Percentiles rank a stretch among this genome's conserved stretches.
phyloP scores from a whole-genome alignment of 1,284 basidiomycete genomes.

The Naganishia sp. region DNA sequence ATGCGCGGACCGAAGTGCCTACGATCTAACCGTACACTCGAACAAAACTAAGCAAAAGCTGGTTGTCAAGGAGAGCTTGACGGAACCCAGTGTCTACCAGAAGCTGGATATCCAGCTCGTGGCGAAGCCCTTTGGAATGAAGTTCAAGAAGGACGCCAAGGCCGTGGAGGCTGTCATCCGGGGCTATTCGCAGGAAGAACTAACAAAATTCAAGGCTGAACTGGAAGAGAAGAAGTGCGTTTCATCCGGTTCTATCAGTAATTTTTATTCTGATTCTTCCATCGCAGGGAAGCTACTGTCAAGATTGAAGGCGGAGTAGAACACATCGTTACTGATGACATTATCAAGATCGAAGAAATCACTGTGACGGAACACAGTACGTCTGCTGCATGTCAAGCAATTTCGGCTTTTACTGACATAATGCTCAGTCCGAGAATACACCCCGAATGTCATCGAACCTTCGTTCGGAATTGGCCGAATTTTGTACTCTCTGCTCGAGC shows the following conservation, averaged over 20 bases:
- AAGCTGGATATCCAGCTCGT: conserved; percentile 76
- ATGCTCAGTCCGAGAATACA: conserved; percentile 80
- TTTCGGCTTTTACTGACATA: background rate
- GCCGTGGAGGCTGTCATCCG: conserved; percentile 70
- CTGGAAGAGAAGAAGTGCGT: conserved; percentile 52
- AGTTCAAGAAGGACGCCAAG: conserved; percentile 81
- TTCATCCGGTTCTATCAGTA: background rate
- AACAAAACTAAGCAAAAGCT: conserved; percentile 64
- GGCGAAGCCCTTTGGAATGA: conserved; percentile 86
- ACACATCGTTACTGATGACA: conserved; percentile 72
- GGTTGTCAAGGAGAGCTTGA: conserved; percentile 79
- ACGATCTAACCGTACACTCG: conserved; percentile 72
- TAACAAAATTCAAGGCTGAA: conserved; percentile 71
- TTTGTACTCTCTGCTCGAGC: conserved; percentile 90
- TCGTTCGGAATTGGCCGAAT: conserved; percentile 98
- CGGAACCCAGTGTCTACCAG: conserved; percentile 75
- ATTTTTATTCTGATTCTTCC: conserved; percentile 4
- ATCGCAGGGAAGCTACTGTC: conserved; percentile 47
- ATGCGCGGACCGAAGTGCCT: conserved; percentile 97
- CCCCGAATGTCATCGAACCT: conserved; percentile 97
- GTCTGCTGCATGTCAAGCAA: conserved; percentile 41
- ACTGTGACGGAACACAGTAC: conserved; percentile 85
- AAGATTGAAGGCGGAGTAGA: conserved; percentile 64
- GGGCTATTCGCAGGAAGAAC: conserved; percentile 67
- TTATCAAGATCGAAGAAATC: conserved; percentile 78